A percentile compares a stretch with the other conserved stretches of the same genome.
Conservation (phyloP, 306 rosid genomes). For the Acacia acuminata region DNA sequence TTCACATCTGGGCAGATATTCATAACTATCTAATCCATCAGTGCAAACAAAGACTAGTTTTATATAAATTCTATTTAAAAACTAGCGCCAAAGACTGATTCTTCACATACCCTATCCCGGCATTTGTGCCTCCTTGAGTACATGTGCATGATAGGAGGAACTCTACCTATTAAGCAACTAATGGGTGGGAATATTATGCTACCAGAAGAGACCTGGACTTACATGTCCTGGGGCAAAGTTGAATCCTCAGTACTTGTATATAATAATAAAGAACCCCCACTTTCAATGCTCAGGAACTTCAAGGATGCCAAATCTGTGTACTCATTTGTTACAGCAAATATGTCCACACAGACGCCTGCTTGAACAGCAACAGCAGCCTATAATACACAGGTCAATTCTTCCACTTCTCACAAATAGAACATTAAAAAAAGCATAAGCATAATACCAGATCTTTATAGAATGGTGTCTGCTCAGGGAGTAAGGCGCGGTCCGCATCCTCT, state of each 20-base stretch:
- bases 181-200: slow-evolving; percentile 5
- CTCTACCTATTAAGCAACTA: slow-evolving; percentile 19
- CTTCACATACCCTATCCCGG: not conserved
- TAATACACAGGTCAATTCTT: slow-evolving; percentile 49
- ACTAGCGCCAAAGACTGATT: not conserved
- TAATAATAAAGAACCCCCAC: slow-evolving; percentile 87
- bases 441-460: slow-evolving; percentile 90
- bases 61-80: not conserved
- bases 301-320: slow-evolving; percentile 95
- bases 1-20: not conserved
- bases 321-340: slow-evolving; percentile 96
- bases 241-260: slow-evolving; percentile 88
- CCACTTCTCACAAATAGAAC: slow-evolving; percentile 30
- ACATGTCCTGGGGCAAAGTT: slow-evolving; percentile 98
- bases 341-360: slow-evolving; percentile 96
- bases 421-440: slow-evolving; percentile 1
- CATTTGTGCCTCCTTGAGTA: not conserved
- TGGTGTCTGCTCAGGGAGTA: slow-evolving; percentile 97
- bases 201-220: slow-evolving; percentile 49
- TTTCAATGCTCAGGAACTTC: slow-evolving; percentile 86
- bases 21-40: not conserved
- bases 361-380: slow-evolving; percentile 98
- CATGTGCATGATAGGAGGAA: not conserved
- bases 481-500: slow-evolving; percentile 96
- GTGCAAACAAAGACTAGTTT: not conserved